Evolutionary conservation across 352 stramenopile species (phyloP), one percentile per base, ranked within the genome.

Genomic region (Globisporangium nunn): DNA sequence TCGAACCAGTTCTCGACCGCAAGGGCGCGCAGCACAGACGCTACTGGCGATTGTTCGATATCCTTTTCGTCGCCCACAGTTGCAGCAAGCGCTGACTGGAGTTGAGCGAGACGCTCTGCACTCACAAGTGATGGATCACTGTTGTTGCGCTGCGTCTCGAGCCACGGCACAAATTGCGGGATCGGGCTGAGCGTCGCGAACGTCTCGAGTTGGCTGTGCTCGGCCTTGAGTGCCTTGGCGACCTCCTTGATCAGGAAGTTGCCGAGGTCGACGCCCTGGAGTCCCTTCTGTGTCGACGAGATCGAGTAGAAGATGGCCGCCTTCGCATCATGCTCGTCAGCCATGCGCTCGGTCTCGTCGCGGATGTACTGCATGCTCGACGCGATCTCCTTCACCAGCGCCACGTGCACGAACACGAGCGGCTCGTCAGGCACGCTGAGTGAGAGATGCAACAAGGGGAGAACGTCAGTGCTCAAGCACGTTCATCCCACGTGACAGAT

Each of bases 241-340:
- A 97, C 91, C 64, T 96, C 78, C 70, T 98, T 98, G 61, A 98
- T 98, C 30, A 98, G 67, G 64, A 97, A 96, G 68, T 98, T 98
- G 44, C 94, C 95, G 7, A 98, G 72, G 55, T 98, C 91, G 37
- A 98, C 79, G 14, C 95, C 95, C 70, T 88, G 81, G 23, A 93
- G 68, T 10, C 94, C 95, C 56, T 87, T 88, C 63, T 98, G 87
- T 5, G 93, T 96, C 41, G 93, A 92, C 8, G 78, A 97, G 64
- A 98, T 98, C 1, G 94, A 98, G 71, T 98, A 98, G 64, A 98
- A 98, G 37, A 97, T 96, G 15, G 95, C 93, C 53, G 85, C 73
- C 41, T 77, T 74, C 15, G 78, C 75, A 50, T 88, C 62, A 7
- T 73, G 71, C 37, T 77, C 66, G 54, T 93, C 75, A 23, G 67